These are phyloP conservation scores for Elongisporangium anandrum DNA, from an alignment of 352 stramenopile genomes.

Conservation along the genomic window DNA sequence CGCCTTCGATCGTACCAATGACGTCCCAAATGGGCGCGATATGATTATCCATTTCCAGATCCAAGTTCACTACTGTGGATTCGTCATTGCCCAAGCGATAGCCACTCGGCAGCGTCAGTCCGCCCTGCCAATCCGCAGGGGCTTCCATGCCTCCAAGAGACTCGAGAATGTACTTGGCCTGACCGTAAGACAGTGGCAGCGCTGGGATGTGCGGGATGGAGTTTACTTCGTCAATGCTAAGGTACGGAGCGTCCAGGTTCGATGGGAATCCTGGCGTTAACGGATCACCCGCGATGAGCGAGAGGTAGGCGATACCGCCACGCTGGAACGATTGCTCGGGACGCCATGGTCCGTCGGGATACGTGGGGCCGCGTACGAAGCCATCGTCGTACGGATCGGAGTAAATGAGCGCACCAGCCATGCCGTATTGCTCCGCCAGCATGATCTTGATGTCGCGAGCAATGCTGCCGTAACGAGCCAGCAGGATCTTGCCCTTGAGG, in stretches of 20 bases:
- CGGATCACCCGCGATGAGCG: conserved; percentile 58
- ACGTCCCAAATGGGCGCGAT: conserved; percentile 72
- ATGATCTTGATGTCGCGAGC: conserved; percentile 58
- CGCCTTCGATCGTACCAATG: conserved; percentile 28
- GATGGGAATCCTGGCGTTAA: conserved; percentile 27
- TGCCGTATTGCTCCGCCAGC: conserved; percentile 56
- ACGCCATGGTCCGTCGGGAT: conserved; percentile 67
- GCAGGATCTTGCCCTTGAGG: conserved; percentile 57
- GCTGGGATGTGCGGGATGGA: conserved; percentile 54
- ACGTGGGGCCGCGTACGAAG: conserved; percentile 36
- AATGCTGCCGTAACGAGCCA: conserved; percentile 58
- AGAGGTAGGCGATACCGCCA: conserved; percentile 30
- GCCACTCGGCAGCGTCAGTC: conserved; percentile 30
- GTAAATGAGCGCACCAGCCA: conserved; percentile 66
- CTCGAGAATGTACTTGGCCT: conserved; percentile 52
- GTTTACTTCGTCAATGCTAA: conserved; percentile 31
- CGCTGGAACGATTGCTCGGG: conserved; percentile 30
- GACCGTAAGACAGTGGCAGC: conserved; percentile 58
- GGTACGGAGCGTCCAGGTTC: conserved; percentile 28
- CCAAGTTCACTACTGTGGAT: conserved; percentile 29
- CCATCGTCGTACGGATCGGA: conserved; percentile 72
- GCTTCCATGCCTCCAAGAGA: conserved; percentile 42
- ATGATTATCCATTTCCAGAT: conserved; percentile 49
- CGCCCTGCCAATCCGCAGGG: conserved; percentile 42
- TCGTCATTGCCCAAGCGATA: conserved; percentile 44